These are phyloP conservation scores for Gilbertella persicaria DNA, from an alignment of 371 early-diverging fungal genomes.

Conservation along the genomic window DNA sequence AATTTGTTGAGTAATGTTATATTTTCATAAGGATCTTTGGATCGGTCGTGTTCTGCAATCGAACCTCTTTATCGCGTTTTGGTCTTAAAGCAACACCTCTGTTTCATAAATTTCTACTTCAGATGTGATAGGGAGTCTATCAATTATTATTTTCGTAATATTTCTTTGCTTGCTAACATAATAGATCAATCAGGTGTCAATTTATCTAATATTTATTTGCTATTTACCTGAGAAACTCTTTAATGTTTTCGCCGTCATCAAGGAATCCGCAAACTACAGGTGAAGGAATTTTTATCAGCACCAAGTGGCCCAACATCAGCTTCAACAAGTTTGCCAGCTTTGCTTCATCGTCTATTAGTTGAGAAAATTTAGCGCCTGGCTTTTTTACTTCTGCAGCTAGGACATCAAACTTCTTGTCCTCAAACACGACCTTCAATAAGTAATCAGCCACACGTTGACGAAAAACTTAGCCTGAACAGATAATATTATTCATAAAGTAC, in stretches of 20 bases:
- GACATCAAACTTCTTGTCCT: too few species aligned
- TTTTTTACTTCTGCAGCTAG: too few species aligned
- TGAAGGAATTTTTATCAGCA: too few species aligned
- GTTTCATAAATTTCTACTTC: conserved; percentile 21
- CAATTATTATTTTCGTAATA: conserved; percentile 20
- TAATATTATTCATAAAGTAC: too few species aligned
- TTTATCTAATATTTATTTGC: conserved; percentile 20
- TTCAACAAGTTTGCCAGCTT: too few species aligned
- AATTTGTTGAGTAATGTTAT: conserved; percentile 1
- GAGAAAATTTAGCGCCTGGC: too few species aligned
- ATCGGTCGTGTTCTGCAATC: conserved; percentile 21
- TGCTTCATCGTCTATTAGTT: too few species aligned
- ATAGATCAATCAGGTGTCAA: conserved; percentile 16
- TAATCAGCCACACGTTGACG: too few species aligned
- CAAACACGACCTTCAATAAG: too few species aligned
- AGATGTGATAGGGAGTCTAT: conserved; percentile 18
- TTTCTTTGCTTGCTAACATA: conserved; percentile 19
- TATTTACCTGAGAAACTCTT: conserved; percentile 21
- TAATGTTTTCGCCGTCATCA: conserved; percentile 17
- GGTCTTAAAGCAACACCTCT: conserved; percentile 19
- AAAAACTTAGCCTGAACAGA: too few species aligned
- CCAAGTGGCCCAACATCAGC: too few species aligned
- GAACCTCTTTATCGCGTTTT: conserved; percentile 16
- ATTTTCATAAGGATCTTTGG: conserved; percentile 13
- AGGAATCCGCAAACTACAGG: too few species aligned